Evolutionary conservation across 2,329 filamentous ascomycete species (phyloP), one percentile per base, ranked within the genome.

Genomic region (Pseudogymnoascus sp.): DNA sequence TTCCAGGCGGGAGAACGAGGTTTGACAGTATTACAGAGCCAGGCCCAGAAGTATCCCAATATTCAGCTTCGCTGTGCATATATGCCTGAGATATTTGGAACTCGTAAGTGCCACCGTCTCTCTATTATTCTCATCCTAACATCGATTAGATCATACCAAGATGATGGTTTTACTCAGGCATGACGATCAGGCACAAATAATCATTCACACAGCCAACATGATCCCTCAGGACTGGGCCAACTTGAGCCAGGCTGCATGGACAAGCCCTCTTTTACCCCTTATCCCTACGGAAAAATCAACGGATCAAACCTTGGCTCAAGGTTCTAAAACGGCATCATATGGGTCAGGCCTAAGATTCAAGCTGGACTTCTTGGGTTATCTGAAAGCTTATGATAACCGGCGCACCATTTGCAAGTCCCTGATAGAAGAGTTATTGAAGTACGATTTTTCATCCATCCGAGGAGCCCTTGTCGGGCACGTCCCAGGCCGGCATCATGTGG

Each of bases 201-300:
- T 95, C 61, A 91, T 96, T 30, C 90, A 95, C 67, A 96, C 91
- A 0, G 90, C 91, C 15, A 96, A 96, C 67, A 91, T 96, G 87
- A 93, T 96, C n/a, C 70, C 80, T 3, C 85, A 86, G 61, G 91
- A 96, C 71, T 96, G 91, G 91, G 82, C 79, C 1, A 94, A 94
- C 67, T 89, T 96, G 88, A 89, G 86, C 0, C 91, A 96, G 71
- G 90, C 84, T 1, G 82, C 89, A 4, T 96, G 91, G 91, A 78
- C 76, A 58, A 93, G 90, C 0, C 90, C 90, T 0, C 70, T 82
- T 1, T 81, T 96, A 1, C 85, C 88, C 0, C 73, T 82, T 1
- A 57, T 75, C 2, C 63, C 41, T 60, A n/a, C 33, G 8, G 33
- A 14, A 12, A 53, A 50, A 53, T 58, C 14, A 11, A 8, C 11